Conservation (phyloP, 139 green algal species). For the Closterium sp. region DNA sequence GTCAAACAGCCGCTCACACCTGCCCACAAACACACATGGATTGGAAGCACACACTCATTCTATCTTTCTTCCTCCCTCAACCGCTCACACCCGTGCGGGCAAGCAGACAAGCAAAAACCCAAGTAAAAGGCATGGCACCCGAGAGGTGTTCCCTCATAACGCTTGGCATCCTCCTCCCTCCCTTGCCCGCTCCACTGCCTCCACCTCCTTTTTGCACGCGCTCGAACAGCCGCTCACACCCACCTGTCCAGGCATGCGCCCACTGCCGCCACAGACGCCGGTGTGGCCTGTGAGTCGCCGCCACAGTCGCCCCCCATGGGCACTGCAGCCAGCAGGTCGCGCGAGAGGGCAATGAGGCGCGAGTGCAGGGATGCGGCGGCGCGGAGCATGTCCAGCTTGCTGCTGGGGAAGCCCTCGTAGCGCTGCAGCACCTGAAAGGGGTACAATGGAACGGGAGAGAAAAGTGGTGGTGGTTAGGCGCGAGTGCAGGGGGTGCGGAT, state of each 20-base stretch:
- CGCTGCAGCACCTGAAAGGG: neutral
- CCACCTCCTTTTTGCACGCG: neutral
- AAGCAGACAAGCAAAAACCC: too few relatives aligned
- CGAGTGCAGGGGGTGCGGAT: too few relatives aligned
- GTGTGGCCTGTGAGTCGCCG: too few relatives aligned
- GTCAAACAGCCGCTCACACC: too few relatives aligned
- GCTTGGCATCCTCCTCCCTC: neutral
- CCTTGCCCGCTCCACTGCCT: neutral
- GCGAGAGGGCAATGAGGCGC: neutral
- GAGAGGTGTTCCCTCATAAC: too few relatives aligned
- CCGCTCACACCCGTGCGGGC: too few relatives aligned
- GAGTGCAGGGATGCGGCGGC: neutral
- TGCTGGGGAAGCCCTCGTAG: constrained; percentile 32
- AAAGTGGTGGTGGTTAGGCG: too few relatives aligned
- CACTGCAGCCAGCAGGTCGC: neutral
- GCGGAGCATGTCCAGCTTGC: constrained; percentile 25
- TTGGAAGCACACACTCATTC: too few relatives aligned
- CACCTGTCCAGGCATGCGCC: neutral
- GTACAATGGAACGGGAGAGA: neutral
- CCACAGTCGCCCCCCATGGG: neutral
- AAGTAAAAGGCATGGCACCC: too few relatives aligned
- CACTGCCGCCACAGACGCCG: neutral
- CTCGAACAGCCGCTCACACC: neutral
- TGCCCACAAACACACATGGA: too few relatives aligned
- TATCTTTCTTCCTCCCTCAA: too few relatives aligned